Evolutionary conservation across 192 early-diverging fungal genomes (phyloP).

Genomic region (Coemansia asiatica): DNA sequence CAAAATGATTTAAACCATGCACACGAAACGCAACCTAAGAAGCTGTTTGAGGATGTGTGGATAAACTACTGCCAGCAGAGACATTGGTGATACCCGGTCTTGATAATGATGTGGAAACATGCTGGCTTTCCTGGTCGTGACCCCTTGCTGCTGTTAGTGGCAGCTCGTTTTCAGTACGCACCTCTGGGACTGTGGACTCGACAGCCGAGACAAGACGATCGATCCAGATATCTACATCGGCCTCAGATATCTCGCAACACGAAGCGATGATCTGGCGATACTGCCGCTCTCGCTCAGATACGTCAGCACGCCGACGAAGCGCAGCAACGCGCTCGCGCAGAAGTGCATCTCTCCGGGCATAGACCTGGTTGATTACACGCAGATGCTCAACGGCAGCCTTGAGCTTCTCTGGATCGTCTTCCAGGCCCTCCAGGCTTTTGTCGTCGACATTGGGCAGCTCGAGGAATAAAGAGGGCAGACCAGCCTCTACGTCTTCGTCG

Average conservation of each 20-base stretch:
- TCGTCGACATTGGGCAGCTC: slow-evolving; percentile 20
- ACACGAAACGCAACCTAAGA: neutral
- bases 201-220: slow-evolving; percentile 75
- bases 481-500: slow-evolving; percentile 6
- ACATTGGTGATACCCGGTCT: neutral
- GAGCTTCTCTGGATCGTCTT: slow-evolving; percentile 36
- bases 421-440: slow-evolving; percentile 14
- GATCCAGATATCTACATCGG: slow-evolving; percentile 76
- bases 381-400: slow-evolving; percentile 34
- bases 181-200: slow-evolving; percentile 52
- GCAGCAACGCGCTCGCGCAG: slow-evolving; percentile 62
- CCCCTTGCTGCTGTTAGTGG: neutral
- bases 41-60: neutral
- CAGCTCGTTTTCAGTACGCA: neutral
- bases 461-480: neutral
- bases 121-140: neutral
- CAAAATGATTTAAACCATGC: neutral
- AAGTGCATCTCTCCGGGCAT: slow-evolving; percentile 44
- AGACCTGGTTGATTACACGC: slow-evolving; percentile 48
- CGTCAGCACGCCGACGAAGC: slow-evolving; percentile 52
- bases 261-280: slow-evolving; percentile 83
- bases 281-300: slow-evolving; percentile 68
- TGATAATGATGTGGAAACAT: neutral
- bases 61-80: neutral
- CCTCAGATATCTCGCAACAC: slow-evolving; percentile 78